Evolutionary conservation across 1,139 yeast genomes (phyloP).

Genomic region (Hanseniaspora uvarum): DNA sequence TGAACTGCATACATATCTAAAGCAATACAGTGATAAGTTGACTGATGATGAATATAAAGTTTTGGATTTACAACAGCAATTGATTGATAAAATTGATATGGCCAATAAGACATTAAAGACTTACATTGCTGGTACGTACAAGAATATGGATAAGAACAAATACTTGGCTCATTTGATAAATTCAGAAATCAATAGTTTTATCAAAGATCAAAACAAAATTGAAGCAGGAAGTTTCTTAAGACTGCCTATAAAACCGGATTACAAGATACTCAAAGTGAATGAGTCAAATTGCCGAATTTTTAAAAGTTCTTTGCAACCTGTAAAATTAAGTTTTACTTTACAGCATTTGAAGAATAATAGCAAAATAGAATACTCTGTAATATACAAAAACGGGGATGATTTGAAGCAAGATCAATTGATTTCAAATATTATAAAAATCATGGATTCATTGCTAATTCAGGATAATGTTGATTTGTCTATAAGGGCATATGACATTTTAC

Average conservation of each 20-base stretch:
- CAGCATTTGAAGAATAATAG: conserved; percentile 38
- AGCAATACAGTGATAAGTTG: conserved; percentile 31
- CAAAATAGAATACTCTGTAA: conserved; percentile 48
- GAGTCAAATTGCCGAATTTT: conserved; percentile 79
- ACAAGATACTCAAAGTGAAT: conserved; percentile 56
- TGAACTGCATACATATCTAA: conserved; percentile 32
- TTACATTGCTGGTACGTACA: conserved; percentile 11
- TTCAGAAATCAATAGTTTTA: conserved; percentile 28
- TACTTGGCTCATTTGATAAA: conserved; percentile 18
- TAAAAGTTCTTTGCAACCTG: conserved; percentile 80
- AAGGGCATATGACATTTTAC: conserved; percentile 82
- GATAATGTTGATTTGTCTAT: conserved; percentile 82
- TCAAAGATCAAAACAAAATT: conserved; percentile 32
- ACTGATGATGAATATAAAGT: conserved; percentile 23
- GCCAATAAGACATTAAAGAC: conserved; percentile 4
- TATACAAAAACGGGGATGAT: conserved; percentile 95
- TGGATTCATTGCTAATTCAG: conserved; percentile 80
- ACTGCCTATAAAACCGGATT: conserved; percentile 41
- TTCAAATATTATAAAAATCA: conserved; percentile 77
- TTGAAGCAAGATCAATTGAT: conserved; percentile 92
- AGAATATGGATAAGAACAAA: conserved; percentile 18
- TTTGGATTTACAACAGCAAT: conserved; percentile 37
- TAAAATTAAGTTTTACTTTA: conserved; percentile 69
- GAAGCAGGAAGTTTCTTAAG: conserved; percentile 45
- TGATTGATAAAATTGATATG: conserved; percentile 31